A percentile compares a stretch with the other conserved stretches of the same genome.
phyloP scores from a whole-genome alignment of 257 asterid species.

The Fraxinus pennsylvanica region DNA sequence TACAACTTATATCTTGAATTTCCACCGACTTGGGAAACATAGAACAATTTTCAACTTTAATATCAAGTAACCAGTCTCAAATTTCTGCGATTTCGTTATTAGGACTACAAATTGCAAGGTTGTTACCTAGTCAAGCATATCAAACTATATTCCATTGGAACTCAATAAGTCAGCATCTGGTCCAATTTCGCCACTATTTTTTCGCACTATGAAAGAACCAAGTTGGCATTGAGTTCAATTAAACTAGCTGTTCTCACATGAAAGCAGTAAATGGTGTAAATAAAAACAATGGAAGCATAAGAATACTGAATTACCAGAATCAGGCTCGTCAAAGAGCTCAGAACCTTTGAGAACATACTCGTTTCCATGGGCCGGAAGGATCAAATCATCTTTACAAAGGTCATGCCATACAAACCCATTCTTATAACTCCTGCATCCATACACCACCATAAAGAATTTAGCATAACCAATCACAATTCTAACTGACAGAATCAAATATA shows the following conservation, averaged over 20 bases:
- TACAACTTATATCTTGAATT: not conserved
- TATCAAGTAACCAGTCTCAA: not conserved
- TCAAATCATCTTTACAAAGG: constrained; percentile 79
- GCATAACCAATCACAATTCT: not conserved
- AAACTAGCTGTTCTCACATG: not conserved
- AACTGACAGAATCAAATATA: not conserved
- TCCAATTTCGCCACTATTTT: not conserved
- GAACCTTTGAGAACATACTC: constrained; percentile 98
- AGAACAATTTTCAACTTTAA: constrained; percentile 4
- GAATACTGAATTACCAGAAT: constrained; percentile 38
- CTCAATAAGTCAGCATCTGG: not conserved
- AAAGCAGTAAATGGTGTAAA: not conserved
- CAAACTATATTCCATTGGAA: not conserved
- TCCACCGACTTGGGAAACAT: not conserved
- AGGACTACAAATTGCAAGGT: constrained; percentile 14
- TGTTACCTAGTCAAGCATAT: constrained; percentile 12
- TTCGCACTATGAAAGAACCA: not conserved
- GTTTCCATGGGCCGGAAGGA: constrained; percentile 83
- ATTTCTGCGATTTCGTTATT: not conserved
- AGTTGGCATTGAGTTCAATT: not conserved
- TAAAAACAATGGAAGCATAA: not conserved
- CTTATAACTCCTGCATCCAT: constrained; percentile 72
- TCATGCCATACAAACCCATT: constrained; percentile 96
- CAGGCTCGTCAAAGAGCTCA: constrained; percentile 76
- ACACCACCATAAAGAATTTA: constrained; percentile 1